A percentile compares a stretch with the other conserved stretches of the same genome.
These are phyloP conservation scores for Saturnispora halmiae DNA, from an alignment of 805 yeast genomes.

Conservation along the genomic window DNA sequence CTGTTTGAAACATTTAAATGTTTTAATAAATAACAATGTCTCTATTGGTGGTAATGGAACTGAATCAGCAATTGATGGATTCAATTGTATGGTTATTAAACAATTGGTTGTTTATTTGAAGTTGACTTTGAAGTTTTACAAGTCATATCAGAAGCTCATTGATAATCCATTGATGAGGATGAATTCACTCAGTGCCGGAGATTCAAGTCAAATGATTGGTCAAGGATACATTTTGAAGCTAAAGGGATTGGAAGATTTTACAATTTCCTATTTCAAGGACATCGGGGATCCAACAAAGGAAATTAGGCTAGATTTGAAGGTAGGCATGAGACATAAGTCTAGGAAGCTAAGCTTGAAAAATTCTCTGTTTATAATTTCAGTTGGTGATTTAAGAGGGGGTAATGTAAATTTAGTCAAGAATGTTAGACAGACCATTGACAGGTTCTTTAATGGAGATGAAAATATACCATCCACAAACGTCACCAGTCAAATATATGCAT, in stretches of 20 bases:
- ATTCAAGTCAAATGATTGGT: conserved; percentile 13
- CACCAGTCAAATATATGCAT: conserved; percentile 18
- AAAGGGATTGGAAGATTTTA: conserved; percentile 20
- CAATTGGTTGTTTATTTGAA: conserved; percentile 24
- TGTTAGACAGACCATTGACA: conserved; percentile 4
- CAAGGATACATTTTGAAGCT: conserved; percentile 19
- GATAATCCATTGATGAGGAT: conserved; percentile 9
- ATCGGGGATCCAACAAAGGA: background rate
- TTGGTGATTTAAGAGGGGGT: conserved; percentile 13
- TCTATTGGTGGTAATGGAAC: conserved; percentile 13
- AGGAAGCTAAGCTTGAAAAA: conserved; percentile 15
- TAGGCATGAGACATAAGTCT: conserved; percentile 21
- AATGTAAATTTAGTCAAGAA: background rate
- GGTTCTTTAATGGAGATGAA: conserved; percentile 18
- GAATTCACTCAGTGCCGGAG: no score
- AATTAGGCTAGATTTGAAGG: conserved; percentile 14
- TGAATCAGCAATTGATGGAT: no score
- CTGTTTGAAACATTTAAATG: conserved; percentile 21
- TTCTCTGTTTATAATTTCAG: conserved; percentile 19
- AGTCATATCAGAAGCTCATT: conserved; percentile 14
- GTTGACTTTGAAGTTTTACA: conserved; percentile 25
- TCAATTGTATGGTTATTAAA: conserved; percentile 19
- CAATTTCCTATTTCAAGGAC: conserved; percentile 20
- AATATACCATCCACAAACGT: conserved; percentile 5
- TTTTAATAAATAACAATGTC: conserved; percentile 11